Evolutionary conservation across 257 asterid species (phyloP), one percentile per base, ranked within the genome.

Genomic region (Solanum peruvianum): DNA sequence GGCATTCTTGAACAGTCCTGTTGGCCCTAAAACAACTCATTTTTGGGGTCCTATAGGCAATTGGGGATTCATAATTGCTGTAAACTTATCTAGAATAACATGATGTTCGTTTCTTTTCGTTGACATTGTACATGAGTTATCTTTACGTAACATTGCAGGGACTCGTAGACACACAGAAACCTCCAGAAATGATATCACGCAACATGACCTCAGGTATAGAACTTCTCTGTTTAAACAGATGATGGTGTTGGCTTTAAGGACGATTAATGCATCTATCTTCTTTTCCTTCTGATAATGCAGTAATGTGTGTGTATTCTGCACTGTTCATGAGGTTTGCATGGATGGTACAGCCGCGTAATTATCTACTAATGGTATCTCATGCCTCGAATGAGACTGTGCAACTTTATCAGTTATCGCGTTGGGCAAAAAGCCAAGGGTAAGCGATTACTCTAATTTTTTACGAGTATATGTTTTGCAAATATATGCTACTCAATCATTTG

Each of bases 121-220:
- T 11, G 64, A 37, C 4, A 11, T 64, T 83, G 81, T 9, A 66
- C 87, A 82, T 39, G 86, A 71, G 42, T 66, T 56, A 41, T 31
- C 62, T 77, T 88, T 11, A 64, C 35, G 81, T 39, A 1, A 67
- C 91, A 71, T 75, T 66, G 47, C 88, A 96, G 98, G 99, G 98
- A 41, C 91, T 96, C 37, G 96, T 95, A 76, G 99, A 96, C 91
- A 96, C 92, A 92, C 89, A 95, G 89, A 95, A 96, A 88, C 99
- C 98, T 69, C 98, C 98, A 35, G 98, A 96, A 85, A 91, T 96
- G 99, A 94, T 95, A 88, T 96, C 98, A 71, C 94, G 98, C 88
- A 94, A 95, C 91, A 94, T 96, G 99, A 93, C 98, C 7, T 96
- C 92, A 93, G 99, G 99, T 96, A 18, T 18, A 87, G 41, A 35